phyloP scores from a whole-genome alignment of 306 rosid genomes.

The Dalbergia oliveri region DNA sequence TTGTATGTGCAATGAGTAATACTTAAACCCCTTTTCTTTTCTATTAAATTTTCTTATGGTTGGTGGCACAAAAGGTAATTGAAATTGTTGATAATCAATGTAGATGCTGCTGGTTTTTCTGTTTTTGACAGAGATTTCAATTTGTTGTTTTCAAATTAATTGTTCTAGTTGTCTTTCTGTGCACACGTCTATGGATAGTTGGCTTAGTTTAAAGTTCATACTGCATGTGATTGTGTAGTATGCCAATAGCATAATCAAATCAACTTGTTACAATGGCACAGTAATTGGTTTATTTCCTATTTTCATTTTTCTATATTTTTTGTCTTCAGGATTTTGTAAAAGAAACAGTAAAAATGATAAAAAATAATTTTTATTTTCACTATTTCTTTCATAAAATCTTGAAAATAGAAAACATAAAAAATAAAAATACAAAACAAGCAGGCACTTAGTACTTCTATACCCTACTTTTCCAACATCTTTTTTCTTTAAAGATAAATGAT shows the following conservation, averaged over 20 bases:
- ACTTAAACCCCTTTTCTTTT: neutral
- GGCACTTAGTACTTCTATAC: neutral
- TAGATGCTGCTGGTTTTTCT: neutral
- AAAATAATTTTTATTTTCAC: too few relatives aligned
- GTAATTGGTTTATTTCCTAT: neutral
- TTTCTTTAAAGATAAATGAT: neutral
- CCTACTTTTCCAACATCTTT: neutral
- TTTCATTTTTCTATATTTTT: too few relatives aligned
- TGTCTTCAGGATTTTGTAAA: too few relatives aligned
- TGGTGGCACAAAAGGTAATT: constrained; percentile 17
- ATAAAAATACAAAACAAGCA: too few relatives aligned
- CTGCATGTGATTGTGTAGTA: constrained; percentile 27
- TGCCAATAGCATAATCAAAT: constrained; percentile 18
- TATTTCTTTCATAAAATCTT: too few relatives aligned
- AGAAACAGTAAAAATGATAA: too few relatives aligned
- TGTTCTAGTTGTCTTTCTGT: constrained; percentile 34
- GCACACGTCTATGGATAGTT: constrained; percentile 12
- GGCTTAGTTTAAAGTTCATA: constrained; percentile 26
- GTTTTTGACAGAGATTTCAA: neutral
- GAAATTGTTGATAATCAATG: constrained; percentile 21
- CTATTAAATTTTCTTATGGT: constrained; percentile 18
- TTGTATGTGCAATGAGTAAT: constrained; percentile 32
- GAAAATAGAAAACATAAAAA: too few relatives aligned
- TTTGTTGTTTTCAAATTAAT: constrained; percentile 15
- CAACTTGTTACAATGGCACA: constrained; percentile 25